phyloP scores from a whole-genome alignment of 2,329 filamentous ascomycete species.

The Aspergillus persii region DNA sequence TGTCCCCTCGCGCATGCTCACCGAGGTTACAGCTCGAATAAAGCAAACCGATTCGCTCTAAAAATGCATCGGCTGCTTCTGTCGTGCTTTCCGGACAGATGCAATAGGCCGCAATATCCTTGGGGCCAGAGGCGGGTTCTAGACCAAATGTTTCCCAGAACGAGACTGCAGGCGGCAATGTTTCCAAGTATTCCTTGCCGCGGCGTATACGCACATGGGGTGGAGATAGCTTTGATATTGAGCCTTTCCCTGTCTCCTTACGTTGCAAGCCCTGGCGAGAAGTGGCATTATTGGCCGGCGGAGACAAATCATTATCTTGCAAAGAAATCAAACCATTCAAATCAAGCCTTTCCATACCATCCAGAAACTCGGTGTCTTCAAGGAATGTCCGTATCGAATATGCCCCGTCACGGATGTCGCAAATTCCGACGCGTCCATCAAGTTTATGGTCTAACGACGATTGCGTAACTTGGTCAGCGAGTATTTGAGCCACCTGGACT shows the following conservation, averaged over 20 bases:
- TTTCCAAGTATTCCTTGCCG: conserved; percentile 52
- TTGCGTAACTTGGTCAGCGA: conserved; percentile 45
- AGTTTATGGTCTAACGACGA: conserved; percentile 41
- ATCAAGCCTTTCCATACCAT: conserved; percentile 34
- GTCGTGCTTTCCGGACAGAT: conserved; percentile 52
- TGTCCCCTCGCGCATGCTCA: conserved; percentile 45
- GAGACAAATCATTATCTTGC: conserved; percentile 25
- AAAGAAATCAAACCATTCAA: conserved; percentile 37
- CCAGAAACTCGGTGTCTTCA: conserved; percentile 28
- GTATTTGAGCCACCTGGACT: conserved; percentile 39
- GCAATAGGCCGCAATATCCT: conserved; percentile 58
- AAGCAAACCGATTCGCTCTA: conserved; percentile 52
- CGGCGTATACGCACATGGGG: conserved; percentile 57
- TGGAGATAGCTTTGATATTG: conserved; percentile 45
- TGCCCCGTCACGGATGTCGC: conserved; percentile 27
- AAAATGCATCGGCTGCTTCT: conserved; percentile 50
- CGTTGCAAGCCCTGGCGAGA: conserved; percentile 21
- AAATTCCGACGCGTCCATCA: conserved; percentile 26
- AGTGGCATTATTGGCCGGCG: conserved; percentile 12
- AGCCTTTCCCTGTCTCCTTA: conserved; percentile 29
- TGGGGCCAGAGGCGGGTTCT: conserved; percentile 54
- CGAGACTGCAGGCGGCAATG: conserved; percentile 54
- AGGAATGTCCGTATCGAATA: conserved; percentile 24
- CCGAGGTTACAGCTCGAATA: conserved; percentile 60
- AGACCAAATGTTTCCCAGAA: conserved; percentile 64